A percentile compares a stretch with the other conserved stretches of the same genome.
Conservation (phyloP, 495 filamentous ascomycete genomes). For the Lepraria neglecta region DNA sequence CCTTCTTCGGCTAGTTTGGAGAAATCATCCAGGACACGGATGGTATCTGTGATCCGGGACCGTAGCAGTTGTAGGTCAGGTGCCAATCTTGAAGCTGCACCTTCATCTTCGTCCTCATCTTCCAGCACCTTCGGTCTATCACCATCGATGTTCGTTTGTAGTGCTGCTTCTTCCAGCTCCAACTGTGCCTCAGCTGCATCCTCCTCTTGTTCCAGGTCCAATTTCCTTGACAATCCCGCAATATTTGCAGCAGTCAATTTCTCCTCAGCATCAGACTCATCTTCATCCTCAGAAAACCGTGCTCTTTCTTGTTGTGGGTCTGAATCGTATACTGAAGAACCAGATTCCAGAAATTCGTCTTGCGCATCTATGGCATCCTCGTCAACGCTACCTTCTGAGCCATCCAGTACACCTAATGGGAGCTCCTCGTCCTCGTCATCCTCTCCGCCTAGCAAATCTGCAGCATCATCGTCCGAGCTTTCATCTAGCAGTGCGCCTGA, state of each 20-base stretch:
- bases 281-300: conserved; percentile 94
- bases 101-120: conserved; percentile 44
- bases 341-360: conserved; percentile 57
- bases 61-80: conserved; percentile 87
- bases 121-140: conserved; percentile 69
- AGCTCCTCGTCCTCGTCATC: conserved; percentile 46
- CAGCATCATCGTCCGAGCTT: conserved; percentile 31
- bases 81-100: conserved; percentile 52
- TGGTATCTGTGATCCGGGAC: conserved; percentile 84
- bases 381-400: conserved; percentile 33
- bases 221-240: conserved; percentile 73
- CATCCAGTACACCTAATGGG: conserved; percentile 21
- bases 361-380: conserved; percentile 47
- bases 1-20: conserved; percentile 68
- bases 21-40: conserved; percentile 86
- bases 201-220: conserved; percentile 68
- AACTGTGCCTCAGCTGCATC: conserved; percentile 61
- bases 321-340: conserved; percentile 66
- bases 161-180: conserved; percentile 70
- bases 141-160: conserved; percentile 93
- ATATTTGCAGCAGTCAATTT: conserved; percentile 94
- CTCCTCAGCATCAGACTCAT: conserved; percentile 82
- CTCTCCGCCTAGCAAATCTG: conserved; percentile 47
- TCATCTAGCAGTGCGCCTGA: conserved; percentile 35
- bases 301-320: conserved; percentile 56